Conservation (phyloP, 352 stramenopile species). For the Globisporangium parvum region DNA sequence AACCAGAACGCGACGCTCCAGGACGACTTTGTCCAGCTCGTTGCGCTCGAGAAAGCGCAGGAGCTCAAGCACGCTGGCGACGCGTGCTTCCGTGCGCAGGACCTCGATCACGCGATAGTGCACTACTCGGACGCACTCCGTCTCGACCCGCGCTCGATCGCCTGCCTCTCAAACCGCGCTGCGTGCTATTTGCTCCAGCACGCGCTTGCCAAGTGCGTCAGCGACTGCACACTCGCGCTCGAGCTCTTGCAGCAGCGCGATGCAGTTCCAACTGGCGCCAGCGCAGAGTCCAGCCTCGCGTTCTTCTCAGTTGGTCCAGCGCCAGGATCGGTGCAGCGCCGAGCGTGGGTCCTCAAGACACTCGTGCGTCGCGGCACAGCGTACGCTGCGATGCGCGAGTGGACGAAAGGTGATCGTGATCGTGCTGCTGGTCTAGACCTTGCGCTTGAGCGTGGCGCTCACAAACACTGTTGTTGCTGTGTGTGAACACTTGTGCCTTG, state of each 20-base stretch:
- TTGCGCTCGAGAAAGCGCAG: constrained; percentile 47
- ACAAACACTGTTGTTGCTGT: background rate
- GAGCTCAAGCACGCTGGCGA: constrained; percentile 49
- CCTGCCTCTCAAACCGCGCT: constrained; percentile 72
- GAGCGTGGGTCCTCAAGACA: constrained; percentile 71
- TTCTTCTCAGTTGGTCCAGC: constrained; percentile 55
- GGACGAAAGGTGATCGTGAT: constrained; percentile 27
- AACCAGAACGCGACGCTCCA: constrained; percentile 58
- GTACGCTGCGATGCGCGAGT: constrained; percentile 27
- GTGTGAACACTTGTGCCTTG: background rate
- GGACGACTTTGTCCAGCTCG: constrained; percentile 61
- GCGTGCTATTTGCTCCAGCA: constrained; percentile 55
- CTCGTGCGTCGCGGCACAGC: constrained; percentile 61
- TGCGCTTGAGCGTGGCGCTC: background rate
- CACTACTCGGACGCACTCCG: constrained; percentile 55
- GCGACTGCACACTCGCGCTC: constrained; percentile 56
- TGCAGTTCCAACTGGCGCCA: background rate
- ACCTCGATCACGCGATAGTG: constrained; percentile 34
- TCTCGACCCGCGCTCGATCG: constrained; percentile 55
- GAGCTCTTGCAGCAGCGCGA: constrained; percentile 45
- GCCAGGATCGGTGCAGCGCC: constrained; percentile 46
- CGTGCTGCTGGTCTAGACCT: background rate
- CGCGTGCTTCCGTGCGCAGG: constrained; percentile 27
- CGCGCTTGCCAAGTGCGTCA: constrained; percentile 39
- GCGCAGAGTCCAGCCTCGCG: constrained; percentile 21